Evolutionary conservation across 106 monocot species (phyloP).

Genomic region (Dendrobium nobile): DNA sequence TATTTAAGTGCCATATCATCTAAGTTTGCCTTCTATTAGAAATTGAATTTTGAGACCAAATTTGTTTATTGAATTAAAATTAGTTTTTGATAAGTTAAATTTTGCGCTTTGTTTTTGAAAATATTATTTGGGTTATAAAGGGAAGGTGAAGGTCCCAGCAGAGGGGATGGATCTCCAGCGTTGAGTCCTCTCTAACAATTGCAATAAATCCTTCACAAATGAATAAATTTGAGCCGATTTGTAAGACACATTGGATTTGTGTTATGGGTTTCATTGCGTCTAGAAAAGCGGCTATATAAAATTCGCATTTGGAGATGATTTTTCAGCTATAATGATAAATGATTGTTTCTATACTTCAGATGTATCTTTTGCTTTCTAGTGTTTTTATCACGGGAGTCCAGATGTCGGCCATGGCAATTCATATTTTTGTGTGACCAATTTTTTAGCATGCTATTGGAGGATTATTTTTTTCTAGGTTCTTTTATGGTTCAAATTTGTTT

Average conservation of each 20-base stretch:
- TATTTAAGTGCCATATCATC: not conserved
- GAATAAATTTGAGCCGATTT: not conserved
- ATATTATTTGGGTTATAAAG: too few relatives aligned
- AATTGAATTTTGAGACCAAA: not conserved
- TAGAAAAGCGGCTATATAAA: not conserved
- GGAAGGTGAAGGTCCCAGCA: not conserved
- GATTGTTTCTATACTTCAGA: too few relatives aligned
- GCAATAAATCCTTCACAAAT: not conserved
- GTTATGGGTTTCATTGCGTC: not conserved
- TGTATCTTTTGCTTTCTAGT: too few relatives aligned
- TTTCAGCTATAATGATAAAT: too few relatives aligned
- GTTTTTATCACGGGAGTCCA: too few relatives aligned
- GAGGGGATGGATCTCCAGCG: not conserved
- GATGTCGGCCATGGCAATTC: too few relatives aligned
- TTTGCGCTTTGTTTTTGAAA: not conserved
- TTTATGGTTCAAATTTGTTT: too few relatives aligned
- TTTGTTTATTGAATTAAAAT: not conserved
- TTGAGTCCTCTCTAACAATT: not conserved
- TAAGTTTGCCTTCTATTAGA: not conserved
- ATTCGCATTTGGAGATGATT: too few relatives aligned
- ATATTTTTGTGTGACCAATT: too few relatives aligned
- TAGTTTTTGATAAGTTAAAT: not conserved
- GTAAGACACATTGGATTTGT: not conserved
- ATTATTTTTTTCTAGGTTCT: too few relatives aligned
- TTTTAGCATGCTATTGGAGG: too few relatives aligned